Evolutionary conservation across 2,329 filamentous ascomycete species (phyloP).

Genomic region (Fusarium sambucinum): DNA sequence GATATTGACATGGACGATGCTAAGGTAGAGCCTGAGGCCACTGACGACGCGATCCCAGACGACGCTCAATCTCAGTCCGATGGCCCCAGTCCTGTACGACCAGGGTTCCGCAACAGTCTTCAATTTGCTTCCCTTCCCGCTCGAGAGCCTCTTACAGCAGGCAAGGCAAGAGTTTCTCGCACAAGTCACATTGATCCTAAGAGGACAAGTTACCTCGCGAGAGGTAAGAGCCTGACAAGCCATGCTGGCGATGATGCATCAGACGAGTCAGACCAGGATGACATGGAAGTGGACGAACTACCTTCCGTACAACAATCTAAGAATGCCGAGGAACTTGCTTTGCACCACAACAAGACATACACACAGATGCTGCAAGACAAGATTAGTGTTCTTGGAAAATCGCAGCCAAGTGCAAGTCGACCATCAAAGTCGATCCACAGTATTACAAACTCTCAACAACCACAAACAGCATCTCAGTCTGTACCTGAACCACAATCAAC

Average conservation of each 20-base stretch:
- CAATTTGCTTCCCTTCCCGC: slow-evolving; percentile 94
- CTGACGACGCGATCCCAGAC: slow-evolving; percentile 49
- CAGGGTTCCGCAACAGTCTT: slow-evolving; percentile 88
- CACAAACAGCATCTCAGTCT: slow-evolving; percentile 46
- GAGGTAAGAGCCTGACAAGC: slow-evolving; percentile 76
- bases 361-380: slow-evolving; percentile 93
- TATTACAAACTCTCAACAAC: slow-evolving; percentile 51
- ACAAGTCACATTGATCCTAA: slow-evolving; percentile 81
- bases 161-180: slow-evolving; percentile 80
- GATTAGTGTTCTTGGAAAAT: slow-evolving; percentile 79
- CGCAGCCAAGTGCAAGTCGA: slow-evolving; percentile 62
- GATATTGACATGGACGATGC: slow-evolving; percentile 21
- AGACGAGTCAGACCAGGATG: slow-evolving; percentile 63
- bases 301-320: slow-evolving; percentile 52
- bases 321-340: slow-evolving; percentile 59
- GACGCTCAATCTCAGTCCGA: slow-evolving; percentile 74
- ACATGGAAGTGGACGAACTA: slow-evolving; percentile 65
- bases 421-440: slow-evolving; percentile 63
- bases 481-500: slow-evolving; percentile 47
- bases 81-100: slow-evolving; percentile 78
- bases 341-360: slow-evolving; percentile 83
- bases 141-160: slow-evolving; percentile 84
- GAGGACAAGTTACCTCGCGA: slow-evolving; percentile 81
- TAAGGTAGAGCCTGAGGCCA: slow-evolving; percentile 26
- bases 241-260: slow-evolving; percentile 58